Base-by-base conservation (phyloP, 768 basidiomycete genomes). In the Mycena chlorophos region DNA sequence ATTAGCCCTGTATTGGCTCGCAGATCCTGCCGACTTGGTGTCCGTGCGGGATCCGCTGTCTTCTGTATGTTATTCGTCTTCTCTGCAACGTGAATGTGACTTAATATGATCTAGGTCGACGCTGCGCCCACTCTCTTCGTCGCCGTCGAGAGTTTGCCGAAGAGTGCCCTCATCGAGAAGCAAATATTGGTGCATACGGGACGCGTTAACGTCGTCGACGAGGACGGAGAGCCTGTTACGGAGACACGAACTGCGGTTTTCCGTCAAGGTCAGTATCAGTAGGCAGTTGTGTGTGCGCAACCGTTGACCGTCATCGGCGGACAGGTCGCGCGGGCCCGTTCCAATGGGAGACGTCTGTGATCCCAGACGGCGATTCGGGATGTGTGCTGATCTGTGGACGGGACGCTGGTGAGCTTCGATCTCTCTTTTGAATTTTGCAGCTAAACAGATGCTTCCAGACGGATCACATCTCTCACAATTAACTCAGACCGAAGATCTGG, bases 121-220 rank as follows among this genome's bases (percentile, higher is more conserved):
- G 56, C 64, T 10, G 22, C 45, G 43, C 76, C 75, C 4, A 80
- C 80, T 0, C 69, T 94, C 5, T 89, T 88, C 63, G 63, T 86
- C 0, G 79, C 76, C 2, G 79, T 90, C 5, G 79, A 82, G 52
- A 76, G 79, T 31, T 73, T 94, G 6, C 91, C 91, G 0, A 90
- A 88, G 63, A 78, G 75, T 52, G 91, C 89, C 1, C 67, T 82
- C 29, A 64, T 91, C 12, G 91, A 94, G 67, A 91, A 90, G 62
- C 91, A 93, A 65, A 82, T 86, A 2, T 59, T 89, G 5, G 66
- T 84, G 12, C 89, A 91, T 63, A 89, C 86, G 0, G 87, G 89
- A 3, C 78, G 80, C 30, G 80, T 77, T 53, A 58, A 68, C n/a
- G 51, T 76, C 14, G 51, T 58, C 3, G 80, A 79, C 47, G 81